Evolutionary conservation across 1,284 basidiomycete species (phyloP), one percentile per base, ranked within the genome.

Genomic region (Marasmius fiardii): DNA sequence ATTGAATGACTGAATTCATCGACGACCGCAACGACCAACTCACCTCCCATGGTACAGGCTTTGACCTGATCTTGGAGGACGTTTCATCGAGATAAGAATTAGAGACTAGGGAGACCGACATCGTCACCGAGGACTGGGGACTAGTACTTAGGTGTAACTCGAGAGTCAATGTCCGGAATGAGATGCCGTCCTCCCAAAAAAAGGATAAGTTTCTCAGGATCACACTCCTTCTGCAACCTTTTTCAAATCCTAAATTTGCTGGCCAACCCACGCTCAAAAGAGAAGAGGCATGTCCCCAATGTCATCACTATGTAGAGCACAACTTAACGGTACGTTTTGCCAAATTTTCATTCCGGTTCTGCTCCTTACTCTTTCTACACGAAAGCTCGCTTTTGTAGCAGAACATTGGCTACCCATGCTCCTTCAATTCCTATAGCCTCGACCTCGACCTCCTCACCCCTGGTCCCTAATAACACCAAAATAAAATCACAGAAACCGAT

Each of bases 41-140:
- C 57, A 95, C 94, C 86, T 98, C 95, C 95, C 95, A 99, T 61
- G 95, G 94, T 43, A 98, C 93, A 4, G 89, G 88, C 68, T 95
- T 95, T 10, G 88, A 81, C 61, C 92, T 83, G 60, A 96, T 94
- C 78, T 95, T 94, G 55, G 86, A 78, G 8, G 91, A 90, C 65
- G 82, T 85, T 62, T 96, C 93, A 61, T 95, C 90, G 61, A 99
- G 85, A 76, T 92, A 96, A 7, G 83, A 71, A 71, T 91, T 95
- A 60, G 92, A 91, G 53, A 96, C 88, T 54, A 94, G 86, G 45
- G 89, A 87, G 64, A 93, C 82, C 10, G 92, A 86, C 87, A 90
- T 90, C 54, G 65, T 61, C 51, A 39, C 21, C 28, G 34, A 18
- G 35, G 43, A 16, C 26, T 51, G 37, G 24, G 49, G 20, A 45